These are phyloP conservation scores for Hypoxylon sp. DNA, from an alignment of 2,329 filamentous ascomycete species.

Conservation along the genomic window DNA sequence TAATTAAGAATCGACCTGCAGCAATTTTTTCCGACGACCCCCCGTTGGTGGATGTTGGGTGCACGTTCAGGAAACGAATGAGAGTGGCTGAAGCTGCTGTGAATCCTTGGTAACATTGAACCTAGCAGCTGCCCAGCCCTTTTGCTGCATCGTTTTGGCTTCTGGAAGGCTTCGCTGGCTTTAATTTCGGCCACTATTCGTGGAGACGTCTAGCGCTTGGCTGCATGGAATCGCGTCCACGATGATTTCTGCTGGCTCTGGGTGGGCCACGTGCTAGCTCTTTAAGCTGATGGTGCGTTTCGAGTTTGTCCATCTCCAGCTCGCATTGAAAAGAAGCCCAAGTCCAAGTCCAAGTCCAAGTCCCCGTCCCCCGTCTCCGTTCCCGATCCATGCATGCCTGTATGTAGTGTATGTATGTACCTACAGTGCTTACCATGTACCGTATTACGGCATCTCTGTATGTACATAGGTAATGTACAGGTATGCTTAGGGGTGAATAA, in stretches of 20 bases:
- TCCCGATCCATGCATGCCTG: neutral
- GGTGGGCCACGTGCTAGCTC: conserved; percentile 37
- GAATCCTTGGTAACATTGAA: conserved; percentile 18
- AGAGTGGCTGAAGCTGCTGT: conserved; percentile 33
- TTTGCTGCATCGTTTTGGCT: conserved; percentile 20
- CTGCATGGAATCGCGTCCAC: conserved; percentile 26
- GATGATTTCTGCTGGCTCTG: conserved; percentile 32
- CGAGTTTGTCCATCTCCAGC: conserved; percentile 9
- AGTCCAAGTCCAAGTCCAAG: neutral
- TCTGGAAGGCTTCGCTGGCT: conserved; percentile 44
- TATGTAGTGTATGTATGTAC: too few relatives aligned
- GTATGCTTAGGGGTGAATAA: neutral
- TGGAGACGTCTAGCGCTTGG: conserved; percentile 30
- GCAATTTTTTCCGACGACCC: neutral
- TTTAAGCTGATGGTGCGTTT: conserved; percentile 27
- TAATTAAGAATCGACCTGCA: neutral
- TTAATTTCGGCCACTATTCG: conserved; percentile 37
- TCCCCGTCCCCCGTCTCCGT: too few relatives aligned
- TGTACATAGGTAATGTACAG: neutral
- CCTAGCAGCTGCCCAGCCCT: neutral
- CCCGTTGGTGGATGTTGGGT: conserved; percentile 5
- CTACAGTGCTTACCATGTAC: too few relatives aligned
- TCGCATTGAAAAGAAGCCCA: neutral
- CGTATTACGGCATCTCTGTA: neutral
- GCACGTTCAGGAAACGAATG: neutral